Conservation (phyloP, 495 filamentous ascomycete genomes). For the Diplogelasinospora grovesii region DNA sequence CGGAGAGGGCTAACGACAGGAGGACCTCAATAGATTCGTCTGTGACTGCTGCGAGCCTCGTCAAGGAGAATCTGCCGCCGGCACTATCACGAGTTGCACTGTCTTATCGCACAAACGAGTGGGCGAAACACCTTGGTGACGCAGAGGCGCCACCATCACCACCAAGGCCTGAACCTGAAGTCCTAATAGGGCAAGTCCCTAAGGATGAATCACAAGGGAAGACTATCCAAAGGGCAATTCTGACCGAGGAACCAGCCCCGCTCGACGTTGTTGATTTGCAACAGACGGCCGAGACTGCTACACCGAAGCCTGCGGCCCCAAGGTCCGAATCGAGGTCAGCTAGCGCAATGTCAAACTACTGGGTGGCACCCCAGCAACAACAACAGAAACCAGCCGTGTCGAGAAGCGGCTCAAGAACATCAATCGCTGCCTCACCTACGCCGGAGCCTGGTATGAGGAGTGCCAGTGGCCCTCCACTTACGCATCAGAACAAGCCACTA, state of each 20-base stretch:
- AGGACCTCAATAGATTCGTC: slow-evolving; percentile 34
- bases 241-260: slow-evolving; percentile 49
- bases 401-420: slow-evolving; percentile 16
- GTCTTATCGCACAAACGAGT: slow-evolving; percentile 89
- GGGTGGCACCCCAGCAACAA: slow-evolving; percentile 9
- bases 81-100: slow-evolving; percentile 65
- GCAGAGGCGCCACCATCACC: slow-evolving; percentile 76
- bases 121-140: slow-evolving; percentile 80
- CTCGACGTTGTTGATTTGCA: slow-evolving; percentile 61
- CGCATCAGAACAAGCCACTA: too few relatives aligned
- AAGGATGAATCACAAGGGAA: too few relatives aligned
- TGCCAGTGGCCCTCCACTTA: too few relatives aligned
- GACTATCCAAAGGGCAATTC: slow-evolving; percentile 7
- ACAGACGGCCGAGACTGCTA: slow-evolving; percentile 55
- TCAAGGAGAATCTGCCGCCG: slow-evolving; percentile 44
- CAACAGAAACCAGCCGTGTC: slow-evolving; percentile 6
- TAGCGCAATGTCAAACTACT: slow-evolving; percentile 25
- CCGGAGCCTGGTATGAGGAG: too few relatives aligned
- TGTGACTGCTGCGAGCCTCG: slow-evolving; percentile 34
- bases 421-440: too few relatives aligned
- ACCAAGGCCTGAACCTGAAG: too few relatives aligned
- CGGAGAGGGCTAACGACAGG: slow-evolving; percentile 10
- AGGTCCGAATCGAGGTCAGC: too few relatives aligned
- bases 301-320: slow-evolving; percentile 30
- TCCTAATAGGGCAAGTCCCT: too few relatives aligned